Evolutionary conservation across 176 grass and related monocot species (phyloP).

Genomic region (Stipa capillata): DNA sequence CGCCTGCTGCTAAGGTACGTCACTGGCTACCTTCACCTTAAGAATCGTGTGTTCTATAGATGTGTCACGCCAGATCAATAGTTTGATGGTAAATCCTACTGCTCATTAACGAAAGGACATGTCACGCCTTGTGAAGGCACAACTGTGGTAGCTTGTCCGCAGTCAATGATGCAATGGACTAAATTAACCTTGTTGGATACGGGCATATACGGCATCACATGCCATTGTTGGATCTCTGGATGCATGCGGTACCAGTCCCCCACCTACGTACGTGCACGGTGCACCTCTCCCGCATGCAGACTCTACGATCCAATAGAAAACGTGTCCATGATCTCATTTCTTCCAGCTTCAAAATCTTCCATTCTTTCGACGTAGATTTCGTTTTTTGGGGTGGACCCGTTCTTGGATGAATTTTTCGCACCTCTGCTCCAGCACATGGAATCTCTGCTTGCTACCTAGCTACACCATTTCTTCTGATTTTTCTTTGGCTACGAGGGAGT

Average conservation of each 20-base stretch:
- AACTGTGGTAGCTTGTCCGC: not conserved
- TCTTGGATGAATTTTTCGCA: not conserved
- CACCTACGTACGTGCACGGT: not conserved
- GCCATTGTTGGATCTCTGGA: not conserved
- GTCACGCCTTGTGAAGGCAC: not conserved
- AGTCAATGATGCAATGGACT: not conserved
- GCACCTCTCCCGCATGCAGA: too few relatives aligned
- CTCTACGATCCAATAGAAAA: not conserved
- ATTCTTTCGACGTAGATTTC: not conserved
- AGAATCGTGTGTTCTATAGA: not conserved
- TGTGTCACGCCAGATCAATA: too few relatives aligned
- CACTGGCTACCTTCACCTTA: too few relatives aligned
- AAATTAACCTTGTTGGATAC: too few relatives aligned
- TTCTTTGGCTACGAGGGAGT: too few relatives aligned
- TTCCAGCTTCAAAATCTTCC: not conserved
- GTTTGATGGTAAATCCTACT: too few relatives aligned
- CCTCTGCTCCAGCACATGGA: not conserved
- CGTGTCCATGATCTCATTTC: not conserved
- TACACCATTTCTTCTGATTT: not conserved
- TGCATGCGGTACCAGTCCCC: not conserved
- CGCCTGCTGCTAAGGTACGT: too few relatives aligned
- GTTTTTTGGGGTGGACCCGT: not conserved
- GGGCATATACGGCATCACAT: constrained; percentile 14
- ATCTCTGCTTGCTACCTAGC: not conserved
- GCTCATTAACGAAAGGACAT: constrained; percentile 1